These are phyloP conservation scores for Calycina herbarum DNA, from an alignment of 2,329 filamentous ascomycete species.

Conservation along the genomic window DNA sequence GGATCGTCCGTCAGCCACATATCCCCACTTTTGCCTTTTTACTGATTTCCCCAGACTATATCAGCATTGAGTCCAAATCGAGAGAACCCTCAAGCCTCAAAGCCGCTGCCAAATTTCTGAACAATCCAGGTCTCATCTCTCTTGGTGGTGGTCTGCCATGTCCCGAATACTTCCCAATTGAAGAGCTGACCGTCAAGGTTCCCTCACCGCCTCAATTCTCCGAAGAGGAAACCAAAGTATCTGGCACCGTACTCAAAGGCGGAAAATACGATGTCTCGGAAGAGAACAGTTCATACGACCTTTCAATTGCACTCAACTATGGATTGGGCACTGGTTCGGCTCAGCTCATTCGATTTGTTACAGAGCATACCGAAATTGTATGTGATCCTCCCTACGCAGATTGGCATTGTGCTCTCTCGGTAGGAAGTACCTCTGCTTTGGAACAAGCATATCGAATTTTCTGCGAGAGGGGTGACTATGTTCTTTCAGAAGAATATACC, in stretches of 20 bases:
- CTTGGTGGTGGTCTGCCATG: conserved; percentile 90
- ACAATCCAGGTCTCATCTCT: conserved; percentile 80
- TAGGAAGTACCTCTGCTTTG: conserved; percentile 82
- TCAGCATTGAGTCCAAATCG: conserved; percentile 62
- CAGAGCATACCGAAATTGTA: conserved; percentile 92
- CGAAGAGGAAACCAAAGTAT: conserved; percentile 62
- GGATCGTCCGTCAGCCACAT: conserved; percentile 65
- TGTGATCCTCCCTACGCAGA: conserved; percentile 85
- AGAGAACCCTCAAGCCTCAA: conserved; percentile 75
- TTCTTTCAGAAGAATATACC: conserved; percentile 88
- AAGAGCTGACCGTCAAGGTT: conserved; percentile 72
- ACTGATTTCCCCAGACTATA: conserved; percentile 42
- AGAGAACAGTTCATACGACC: conserved; percentile 61
- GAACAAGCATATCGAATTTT: conserved; percentile 86
- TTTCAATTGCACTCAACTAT: conserved; percentile 90
- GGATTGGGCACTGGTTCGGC: conserved; percentile 82
- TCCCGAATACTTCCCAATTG: conserved; percentile 88
- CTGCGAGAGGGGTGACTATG: conserved; percentile 69
- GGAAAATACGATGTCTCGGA: conserved; percentile 82
- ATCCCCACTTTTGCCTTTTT: conserved; percentile 17
- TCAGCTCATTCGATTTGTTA: conserved; percentile 85
- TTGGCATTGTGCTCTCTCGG: conserved; percentile 81
- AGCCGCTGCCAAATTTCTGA: conserved; percentile 74
- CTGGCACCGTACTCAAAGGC: conserved; percentile 61
- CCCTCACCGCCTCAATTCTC: conserved; percentile 69